Evolutionary conservation across 106 monocot species (phyloP).

Genomic region (Narthecium ossifragum): DNA sequence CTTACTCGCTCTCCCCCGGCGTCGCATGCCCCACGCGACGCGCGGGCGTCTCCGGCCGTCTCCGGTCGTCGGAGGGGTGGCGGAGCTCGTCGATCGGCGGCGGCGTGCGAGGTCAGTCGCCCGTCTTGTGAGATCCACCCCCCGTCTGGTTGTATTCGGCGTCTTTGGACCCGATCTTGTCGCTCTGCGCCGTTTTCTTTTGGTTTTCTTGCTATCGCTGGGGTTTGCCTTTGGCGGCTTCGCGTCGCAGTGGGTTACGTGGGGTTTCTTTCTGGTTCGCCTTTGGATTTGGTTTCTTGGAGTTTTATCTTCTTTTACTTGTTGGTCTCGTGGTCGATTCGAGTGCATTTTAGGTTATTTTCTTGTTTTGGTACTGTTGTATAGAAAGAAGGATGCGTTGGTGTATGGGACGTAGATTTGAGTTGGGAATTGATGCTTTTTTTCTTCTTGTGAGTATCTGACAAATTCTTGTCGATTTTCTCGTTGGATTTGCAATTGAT

Average conservation of each 20-base stretch:
- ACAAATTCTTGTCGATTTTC: not conserved
- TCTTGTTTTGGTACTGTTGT: not conserved
- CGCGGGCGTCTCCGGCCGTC: not conserved
- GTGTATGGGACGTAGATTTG: not conserved
- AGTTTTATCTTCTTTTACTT: not conserved
- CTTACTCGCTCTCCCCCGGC: not conserved
- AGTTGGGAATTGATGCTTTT: not conserved
- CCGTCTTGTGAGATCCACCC: not conserved
- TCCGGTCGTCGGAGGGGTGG: not conserved
- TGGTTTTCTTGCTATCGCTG: not conserved
- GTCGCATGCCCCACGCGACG: no score
- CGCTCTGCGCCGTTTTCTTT: not conserved
- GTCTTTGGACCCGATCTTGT: not conserved
- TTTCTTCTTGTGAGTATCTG: not conserved
- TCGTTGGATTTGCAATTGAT: not conserved
- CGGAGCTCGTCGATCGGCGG: not conserved
- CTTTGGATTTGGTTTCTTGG: not conserved
- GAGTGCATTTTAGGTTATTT: not conserved
- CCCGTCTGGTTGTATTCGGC: not conserved
- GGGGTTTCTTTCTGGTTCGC: not conserved
- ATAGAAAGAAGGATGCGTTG: not conserved
- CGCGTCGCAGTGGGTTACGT: not conserved
- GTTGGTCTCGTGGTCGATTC: not conserved
- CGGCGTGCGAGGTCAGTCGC: conserved; percentile 8
- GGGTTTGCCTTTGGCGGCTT: not conserved